These are phyloP conservation scores for Fraxinus floribunda DNA, from an alignment of 305 asterid species.

Conservation along the genomic window DNA sequence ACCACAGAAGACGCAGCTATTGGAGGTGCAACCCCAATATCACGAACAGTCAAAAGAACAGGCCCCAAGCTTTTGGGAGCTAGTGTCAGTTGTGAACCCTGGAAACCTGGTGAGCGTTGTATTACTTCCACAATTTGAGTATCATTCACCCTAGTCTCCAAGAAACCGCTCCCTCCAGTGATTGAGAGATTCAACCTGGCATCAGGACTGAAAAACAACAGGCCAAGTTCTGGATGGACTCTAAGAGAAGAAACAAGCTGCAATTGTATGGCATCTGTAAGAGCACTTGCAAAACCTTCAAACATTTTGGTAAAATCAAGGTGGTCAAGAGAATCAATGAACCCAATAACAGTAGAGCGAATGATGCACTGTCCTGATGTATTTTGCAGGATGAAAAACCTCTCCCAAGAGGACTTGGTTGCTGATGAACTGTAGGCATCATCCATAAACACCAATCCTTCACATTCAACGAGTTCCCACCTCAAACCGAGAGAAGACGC, in stretches of 20 bases:
- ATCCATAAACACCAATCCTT: slow-evolving; percentile 62
- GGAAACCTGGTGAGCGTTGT: slow-evolving; percentile 41
- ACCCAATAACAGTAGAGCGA: slow-evolving; percentile 55
- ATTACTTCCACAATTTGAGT: slow-evolving; percentile 54
- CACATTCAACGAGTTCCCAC: slow-evolving; percentile 72
- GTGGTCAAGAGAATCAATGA: slow-evolving; percentile 40
- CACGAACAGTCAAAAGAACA: slow-evolving; percentile 70
- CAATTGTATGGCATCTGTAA: slow-evolving; percentile 72
- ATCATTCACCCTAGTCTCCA: slow-evolving; percentile 64
- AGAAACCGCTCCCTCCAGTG: slow-evolving; percentile 76
- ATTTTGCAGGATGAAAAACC: slow-evolving; percentile 67
- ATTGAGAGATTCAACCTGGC: slow-evolving; percentile 73
- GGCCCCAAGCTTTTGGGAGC: slow-evolving; percentile 79
- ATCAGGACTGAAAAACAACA: slow-evolving; percentile 66
- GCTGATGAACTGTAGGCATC: slow-evolving; percentile 36
- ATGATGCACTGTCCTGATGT: slow-evolving; percentile 69
- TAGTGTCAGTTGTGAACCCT: slow-evolving; percentile 60
- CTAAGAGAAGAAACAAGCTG: slow-evolving; percentile 78
- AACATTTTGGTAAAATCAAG: slow-evolving; percentile 31
- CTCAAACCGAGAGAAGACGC: slow-evolving; percentile 71
- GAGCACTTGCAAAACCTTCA: slow-evolving; percentile 37
- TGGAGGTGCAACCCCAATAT: slow-evolving; percentile 77
- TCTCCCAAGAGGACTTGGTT: slow-evolving; percentile 75
- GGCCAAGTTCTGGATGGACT: slow-evolving; percentile 65
- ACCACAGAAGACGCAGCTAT: slow-evolving; percentile 63